Percentiles rank a stretch among this genome's conserved stretches.
These are phyloP conservation scores for Rickenella mellea DNA, from an alignment of 768 basidiomycete genomes.

Conservation along the genomic window DNA sequence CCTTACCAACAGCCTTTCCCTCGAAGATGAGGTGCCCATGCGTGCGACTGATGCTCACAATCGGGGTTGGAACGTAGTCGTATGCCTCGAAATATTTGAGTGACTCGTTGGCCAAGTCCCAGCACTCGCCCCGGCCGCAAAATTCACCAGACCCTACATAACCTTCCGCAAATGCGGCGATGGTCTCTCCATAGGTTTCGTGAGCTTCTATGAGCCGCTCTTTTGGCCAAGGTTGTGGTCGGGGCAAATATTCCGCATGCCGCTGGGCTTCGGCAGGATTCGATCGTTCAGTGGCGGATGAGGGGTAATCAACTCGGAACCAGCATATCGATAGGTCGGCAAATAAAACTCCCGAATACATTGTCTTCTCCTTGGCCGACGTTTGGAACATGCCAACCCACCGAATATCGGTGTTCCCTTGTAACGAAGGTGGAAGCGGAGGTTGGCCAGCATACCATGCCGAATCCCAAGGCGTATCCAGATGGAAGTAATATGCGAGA, in stretches of 20 bases:
- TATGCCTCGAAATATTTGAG: constrained; percentile 31
- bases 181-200: constrained; percentile 38
- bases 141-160: constrained; percentile 32
- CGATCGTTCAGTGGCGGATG: constrained; percentile 8
- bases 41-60: constrained; percentile 38
- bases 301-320: constrained; percentile 32
- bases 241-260: constrained; percentile 27
- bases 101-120: constrained; percentile 47
- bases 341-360: constrained; percentile 31
- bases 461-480: constrained; percentile 28
- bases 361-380: constrained; percentile 20
- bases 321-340: constrained; percentile 41
- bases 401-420: constrained; percentile 16
- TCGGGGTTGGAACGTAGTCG: constrained; percentile 34
- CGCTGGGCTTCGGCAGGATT: constrained; percentile 22
- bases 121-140: constrained; percentile 47
- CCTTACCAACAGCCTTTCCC: constrained; percentile 25
- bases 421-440: constrained; percentile 24
- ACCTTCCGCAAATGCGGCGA: constrained; percentile 38
- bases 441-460: constrained; percentile 29
- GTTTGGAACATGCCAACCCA: constrained; percentile 20
- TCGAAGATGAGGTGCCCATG: constrained; percentile 47
- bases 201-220: constrained; percentile 29
- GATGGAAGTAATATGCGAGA: constrained; percentile 35
- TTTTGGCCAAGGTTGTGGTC: constrained; percentile 25